These are phyloP conservation scores for Cladosporium velox DNA, from an alignment of 2,329 filamentous ascomycete species.

Conservation along the genomic window DNA sequence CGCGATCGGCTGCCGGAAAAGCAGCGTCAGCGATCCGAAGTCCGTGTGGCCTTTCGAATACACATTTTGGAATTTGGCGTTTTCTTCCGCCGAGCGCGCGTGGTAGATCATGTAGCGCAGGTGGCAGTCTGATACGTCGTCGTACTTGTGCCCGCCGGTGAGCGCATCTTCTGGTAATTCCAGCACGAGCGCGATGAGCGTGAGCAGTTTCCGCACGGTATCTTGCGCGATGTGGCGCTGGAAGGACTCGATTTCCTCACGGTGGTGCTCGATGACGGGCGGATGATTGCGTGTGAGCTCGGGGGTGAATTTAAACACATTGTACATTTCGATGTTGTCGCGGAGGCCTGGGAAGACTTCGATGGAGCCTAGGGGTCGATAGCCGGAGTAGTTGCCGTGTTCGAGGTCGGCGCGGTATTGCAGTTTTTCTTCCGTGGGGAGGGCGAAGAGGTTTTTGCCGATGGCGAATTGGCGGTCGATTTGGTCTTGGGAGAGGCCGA, in stretches of 20 bases:
- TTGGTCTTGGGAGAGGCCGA: conserved; percentile 61
- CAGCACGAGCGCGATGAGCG: conserved; percentile 62
- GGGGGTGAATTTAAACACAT: conserved; percentile 58
- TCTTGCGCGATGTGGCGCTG: conserved; percentile 54
- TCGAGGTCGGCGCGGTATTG: conserved; percentile 49
- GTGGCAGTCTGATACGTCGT: conserved; percentile 38
- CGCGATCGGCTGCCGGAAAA: conserved; percentile 46
- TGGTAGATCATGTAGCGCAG: conserved; percentile 37
- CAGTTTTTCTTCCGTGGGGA: conserved; percentile 60
- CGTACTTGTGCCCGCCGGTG: conserved; percentile 59
- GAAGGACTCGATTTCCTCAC: conserved; percentile 60
- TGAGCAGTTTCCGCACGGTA: conserved; percentile 59
- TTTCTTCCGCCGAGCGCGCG: conserved; percentile 33
- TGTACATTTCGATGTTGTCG: conserved; percentile 64
- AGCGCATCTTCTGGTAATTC: conserved; percentile 62
- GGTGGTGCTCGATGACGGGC: conserved; percentile 50
- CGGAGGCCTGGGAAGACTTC: conserved; percentile 19
- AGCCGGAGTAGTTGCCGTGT: conserved; percentile 37
- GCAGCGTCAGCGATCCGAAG: conserved; percentile 46
- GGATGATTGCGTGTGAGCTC: conserved; percentile 48
- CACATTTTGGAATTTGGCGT: conserved; percentile 33
- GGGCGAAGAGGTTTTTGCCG: conserved; percentile 59
- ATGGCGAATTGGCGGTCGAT: conserved; percentile 64
- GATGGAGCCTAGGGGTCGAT: conserved; percentile 18
- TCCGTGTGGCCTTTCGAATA: conserved; percentile 43